These are phyloP conservation scores for Monosporozyma yasuniensis DNA, from an alignment of 805 yeast genomes.

Conservation along the genomic window DNA sequence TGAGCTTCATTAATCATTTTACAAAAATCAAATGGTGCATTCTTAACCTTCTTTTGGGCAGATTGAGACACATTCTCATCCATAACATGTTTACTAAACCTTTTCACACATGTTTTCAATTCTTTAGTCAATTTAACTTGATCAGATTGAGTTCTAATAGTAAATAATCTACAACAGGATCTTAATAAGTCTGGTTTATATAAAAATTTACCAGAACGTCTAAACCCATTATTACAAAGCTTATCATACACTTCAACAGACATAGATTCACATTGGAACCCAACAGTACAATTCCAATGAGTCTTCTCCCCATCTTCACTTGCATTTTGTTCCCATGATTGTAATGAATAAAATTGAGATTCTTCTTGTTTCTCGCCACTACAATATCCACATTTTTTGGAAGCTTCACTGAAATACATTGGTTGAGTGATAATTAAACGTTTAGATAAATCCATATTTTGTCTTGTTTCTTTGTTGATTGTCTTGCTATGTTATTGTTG, in stretches of 20 bases:
- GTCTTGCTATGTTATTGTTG: not conserved
- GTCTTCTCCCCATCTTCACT: not conserved
- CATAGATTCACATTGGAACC: constrained; percentile 38
- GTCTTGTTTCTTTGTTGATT: no score
- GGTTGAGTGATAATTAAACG: constrained; percentile 38
- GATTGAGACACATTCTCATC: not conserved
- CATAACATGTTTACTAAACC: constrained; percentile 35
- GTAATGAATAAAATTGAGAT: constrained; percentile 32
- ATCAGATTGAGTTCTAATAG: constrained; percentile 54
- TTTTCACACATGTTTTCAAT: constrained; percentile 53
- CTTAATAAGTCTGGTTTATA: constrained; percentile 60
- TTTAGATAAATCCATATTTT: constrained; percentile 14
- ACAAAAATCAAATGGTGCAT: constrained; percentile 21
- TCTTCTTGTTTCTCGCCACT: constrained; percentile 37
- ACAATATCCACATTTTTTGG: constrained; percentile 65
- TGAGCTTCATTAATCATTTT: constrained; percentile 34
- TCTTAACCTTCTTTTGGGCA: constrained; percentile 4
- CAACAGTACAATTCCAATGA: constrained; percentile 27
- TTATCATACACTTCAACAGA: constrained; percentile 48
- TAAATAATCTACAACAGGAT: constrained; percentile 71
- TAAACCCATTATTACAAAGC: constrained; percentile 62
- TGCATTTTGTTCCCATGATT: constrained; percentile 26
- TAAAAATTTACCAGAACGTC: constrained; percentile 66
- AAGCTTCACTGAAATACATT: constrained; percentile 33
- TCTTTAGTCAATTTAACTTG: constrained; percentile 50